phyloP scores from a whole-genome alignment of 495 filamentous ascomycete species.

The Podospora bellae-mahoneyi region DNA sequence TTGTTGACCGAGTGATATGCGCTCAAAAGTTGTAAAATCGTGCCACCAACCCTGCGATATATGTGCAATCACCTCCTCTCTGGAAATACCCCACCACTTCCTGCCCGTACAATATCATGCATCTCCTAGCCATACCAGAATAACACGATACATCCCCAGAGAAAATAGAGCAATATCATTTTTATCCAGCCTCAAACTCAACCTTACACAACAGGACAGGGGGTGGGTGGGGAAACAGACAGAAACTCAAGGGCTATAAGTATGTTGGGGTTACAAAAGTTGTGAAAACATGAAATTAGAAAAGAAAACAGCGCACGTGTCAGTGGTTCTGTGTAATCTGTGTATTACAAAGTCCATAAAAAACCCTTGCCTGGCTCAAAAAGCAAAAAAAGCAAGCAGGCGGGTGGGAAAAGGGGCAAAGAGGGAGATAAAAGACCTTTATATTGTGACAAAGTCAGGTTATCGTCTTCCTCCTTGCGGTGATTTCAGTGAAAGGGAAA shows the following conservation, averaged over 20 bases:
- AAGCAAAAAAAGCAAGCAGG: neutral
- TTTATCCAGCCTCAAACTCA: constrained; percentile 1
- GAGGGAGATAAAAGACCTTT: neutral
- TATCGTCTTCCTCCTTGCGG: neutral
- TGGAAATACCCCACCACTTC: neutral
- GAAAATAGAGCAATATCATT: neutral
- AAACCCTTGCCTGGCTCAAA: neutral
- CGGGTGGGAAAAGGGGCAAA: neutral
- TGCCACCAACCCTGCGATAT: neutral
- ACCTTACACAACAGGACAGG: neutral
- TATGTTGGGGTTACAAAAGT: neutral
- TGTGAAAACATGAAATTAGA: neutral
- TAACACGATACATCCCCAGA: neutral
- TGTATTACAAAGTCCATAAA: neutral
- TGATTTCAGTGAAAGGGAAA: neutral
- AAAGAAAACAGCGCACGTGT: neutral
- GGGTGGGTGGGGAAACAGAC: neutral
- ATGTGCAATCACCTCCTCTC: neutral
- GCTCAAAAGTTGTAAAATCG: neutral
- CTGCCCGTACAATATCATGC: neutral
- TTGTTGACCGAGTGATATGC: neutral
- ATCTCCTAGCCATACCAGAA: neutral
- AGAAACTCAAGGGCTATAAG: neutral
- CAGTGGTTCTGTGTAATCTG: neutral
- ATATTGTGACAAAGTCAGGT: neutral